These are phyloP conservation scores for Mallotus japonicus DNA, from an alignment of 441 rosid genomes.

Conservation along the genomic window DNA sequence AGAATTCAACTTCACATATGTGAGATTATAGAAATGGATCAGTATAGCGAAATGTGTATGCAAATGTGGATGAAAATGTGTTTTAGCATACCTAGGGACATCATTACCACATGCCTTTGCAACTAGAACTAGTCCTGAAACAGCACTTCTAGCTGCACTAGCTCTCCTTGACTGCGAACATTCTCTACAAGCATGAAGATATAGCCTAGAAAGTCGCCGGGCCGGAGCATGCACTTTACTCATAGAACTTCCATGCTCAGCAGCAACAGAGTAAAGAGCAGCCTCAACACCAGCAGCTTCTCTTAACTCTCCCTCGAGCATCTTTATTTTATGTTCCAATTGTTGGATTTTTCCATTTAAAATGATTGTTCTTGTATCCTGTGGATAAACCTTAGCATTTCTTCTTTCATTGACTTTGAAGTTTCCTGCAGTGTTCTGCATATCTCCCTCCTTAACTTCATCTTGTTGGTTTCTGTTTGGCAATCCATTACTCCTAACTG, in stretches of 20 bases:
- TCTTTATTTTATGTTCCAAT: conserved; percentile 63
- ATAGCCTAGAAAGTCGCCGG: conserved; percentile 88
- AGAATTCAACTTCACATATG: neutral
- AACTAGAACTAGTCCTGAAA: conserved; percentile 75
- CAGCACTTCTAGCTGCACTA: conserved; percentile 74
- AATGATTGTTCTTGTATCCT: conserved; percentile 39
- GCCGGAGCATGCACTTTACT: conserved; percentile 96
- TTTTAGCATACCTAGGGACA: conserved; percentile 69
- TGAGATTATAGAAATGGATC: too few relatives aligned
- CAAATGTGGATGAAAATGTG: too few relatives aligned
- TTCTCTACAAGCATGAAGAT: conserved; percentile 71
- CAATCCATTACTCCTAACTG: conserved; percentile 44
- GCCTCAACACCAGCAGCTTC: conserved; percentile 95
- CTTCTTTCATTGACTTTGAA: conserved; percentile 42
- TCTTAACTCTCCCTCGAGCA: conserved; percentile 86
- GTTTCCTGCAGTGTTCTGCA: conserved; percentile 32
- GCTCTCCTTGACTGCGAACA: conserved; percentile 55
- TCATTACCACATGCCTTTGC: conserved; percentile 98
- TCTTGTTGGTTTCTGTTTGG: conserved; percentile 34
- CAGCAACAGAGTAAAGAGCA: conserved; percentile 80
- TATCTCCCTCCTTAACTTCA: conserved; percentile 43
- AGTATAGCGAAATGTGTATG: too few relatives aligned
- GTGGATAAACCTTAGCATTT: conserved; percentile 51
- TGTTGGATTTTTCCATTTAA: conserved; percentile 62
- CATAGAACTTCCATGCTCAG: conserved; percentile 92